Conservation (phyloP, 225 moss, liverwort and hornwort species). For the Bryum argenteum region DNA sequence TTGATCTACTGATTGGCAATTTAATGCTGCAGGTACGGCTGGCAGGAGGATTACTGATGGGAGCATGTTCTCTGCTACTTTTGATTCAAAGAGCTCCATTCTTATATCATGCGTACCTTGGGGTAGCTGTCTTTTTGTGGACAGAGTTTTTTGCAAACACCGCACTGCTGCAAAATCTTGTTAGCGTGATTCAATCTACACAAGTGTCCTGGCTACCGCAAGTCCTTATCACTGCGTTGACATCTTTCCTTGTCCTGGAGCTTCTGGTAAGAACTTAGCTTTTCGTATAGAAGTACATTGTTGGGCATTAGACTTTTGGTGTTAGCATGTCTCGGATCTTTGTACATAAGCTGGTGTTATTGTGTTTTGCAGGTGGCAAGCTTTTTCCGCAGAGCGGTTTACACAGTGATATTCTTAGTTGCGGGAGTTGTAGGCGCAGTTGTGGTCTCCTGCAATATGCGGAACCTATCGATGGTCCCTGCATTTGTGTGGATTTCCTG, state of each 20-base stretch:
- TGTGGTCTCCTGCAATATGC: conserved; percentile 71
- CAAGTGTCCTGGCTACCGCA: conserved; percentile 63
- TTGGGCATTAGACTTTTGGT: background rate
- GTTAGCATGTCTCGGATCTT: conserved; percentile 15
- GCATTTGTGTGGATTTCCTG: conserved; percentile 89
- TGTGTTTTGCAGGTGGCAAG: conserved; percentile 78
- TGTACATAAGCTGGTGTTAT: conserved; percentile 11
- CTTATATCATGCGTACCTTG: conserved; percentile 89
- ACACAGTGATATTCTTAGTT: conserved; percentile 78
- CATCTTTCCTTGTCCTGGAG: conserved; percentile 73
- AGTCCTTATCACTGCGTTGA: conserved; percentile 44
- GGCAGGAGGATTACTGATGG: conserved; percentile 78
- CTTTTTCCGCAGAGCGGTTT: conserved; percentile 88
- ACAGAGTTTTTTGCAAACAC: conserved; percentile 70
- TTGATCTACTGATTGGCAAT: background rate
- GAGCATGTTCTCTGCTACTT: conserved; percentile 65
- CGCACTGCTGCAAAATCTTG: conserved; percentile 44
- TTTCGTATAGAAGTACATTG: background rate
- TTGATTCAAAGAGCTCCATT: conserved; percentile 74
- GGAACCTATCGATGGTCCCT: conserved; percentile 80
- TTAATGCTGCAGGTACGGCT: conserved; percentile 76
- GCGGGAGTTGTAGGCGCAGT: conserved; percentile 86
- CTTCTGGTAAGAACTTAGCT: conserved; percentile 72
- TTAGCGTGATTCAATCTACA: conserved; percentile 47
- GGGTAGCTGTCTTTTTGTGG: conserved; percentile 90